A percentile compares a stretch with the other conserved stretches of the same genome.
phyloP scores from a whole-genome alignment of 306 rosid genomes.

The Albizia julibrissin region DNA sequence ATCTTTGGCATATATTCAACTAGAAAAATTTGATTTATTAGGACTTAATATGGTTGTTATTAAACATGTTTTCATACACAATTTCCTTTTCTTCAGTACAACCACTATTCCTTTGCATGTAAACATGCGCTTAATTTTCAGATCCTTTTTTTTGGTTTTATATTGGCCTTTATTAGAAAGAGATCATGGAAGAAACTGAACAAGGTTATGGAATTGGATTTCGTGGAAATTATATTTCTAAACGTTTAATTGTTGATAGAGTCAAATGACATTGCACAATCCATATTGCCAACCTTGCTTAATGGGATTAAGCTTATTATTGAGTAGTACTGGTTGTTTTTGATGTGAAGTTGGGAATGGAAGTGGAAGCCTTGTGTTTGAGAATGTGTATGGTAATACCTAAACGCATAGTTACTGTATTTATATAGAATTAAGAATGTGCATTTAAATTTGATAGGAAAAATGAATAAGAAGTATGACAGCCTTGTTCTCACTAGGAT shows the following conservation, averaged over 20 bases:
- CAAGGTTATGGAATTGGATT: background rate
- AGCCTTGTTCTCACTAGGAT: background rate
- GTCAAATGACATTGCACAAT: background rate
- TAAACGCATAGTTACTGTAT: background rate
- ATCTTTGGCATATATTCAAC: slow-evolving; percentile 16
- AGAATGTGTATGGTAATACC: background rate
- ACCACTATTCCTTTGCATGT: background rate
- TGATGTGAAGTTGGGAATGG: background rate
- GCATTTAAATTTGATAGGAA: background rate
- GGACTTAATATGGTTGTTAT: background rate
- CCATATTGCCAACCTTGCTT: background rate
- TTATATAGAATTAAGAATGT: background rate
- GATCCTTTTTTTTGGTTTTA: background rate
- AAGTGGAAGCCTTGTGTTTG: background rate
- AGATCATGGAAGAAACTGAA: background rate
- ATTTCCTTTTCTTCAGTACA: background rate
- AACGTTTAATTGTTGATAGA: background rate
- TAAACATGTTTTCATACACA: background rate
- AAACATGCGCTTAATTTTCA: background rate
- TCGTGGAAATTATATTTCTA: background rate
- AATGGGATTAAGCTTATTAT: background rate
- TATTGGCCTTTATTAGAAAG: background rate
- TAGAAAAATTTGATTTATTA: background rate
- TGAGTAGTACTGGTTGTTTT: background rate
- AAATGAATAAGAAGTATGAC: background rate